These are phyloP conservation scores for Mucor saturninus DNA, from an alignment of 371 early-diverging fungal genomes.

Conservation along the genomic window DNA sequence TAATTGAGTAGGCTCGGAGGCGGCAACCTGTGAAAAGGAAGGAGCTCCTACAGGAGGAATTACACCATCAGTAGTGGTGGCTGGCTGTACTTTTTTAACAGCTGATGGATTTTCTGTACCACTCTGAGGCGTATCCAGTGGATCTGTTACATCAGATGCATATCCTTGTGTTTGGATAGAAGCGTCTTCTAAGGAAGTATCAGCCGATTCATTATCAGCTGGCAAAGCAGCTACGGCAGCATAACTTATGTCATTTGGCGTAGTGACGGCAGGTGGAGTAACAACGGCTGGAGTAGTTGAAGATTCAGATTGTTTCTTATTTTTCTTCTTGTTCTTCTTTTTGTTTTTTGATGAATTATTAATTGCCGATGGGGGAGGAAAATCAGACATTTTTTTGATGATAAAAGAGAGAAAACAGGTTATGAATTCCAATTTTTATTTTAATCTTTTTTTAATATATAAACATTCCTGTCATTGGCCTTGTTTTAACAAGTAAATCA, in stretches of 20 bases:
- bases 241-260: constrained; percentile 5
- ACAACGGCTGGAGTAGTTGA: background rate
- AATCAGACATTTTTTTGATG: constrained; percentile 11
- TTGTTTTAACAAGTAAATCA: constrained; percentile 5
- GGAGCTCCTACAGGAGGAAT: background rate
- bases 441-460: background rate
- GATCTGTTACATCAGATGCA: background rate
- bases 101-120: background rate
- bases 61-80: background rate
- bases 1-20: background rate
- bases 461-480: constrained; percentile 12
- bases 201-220: constrained; percentile 3
- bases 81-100: background rate
- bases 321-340: constrained; percentile 27
- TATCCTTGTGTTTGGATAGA: background rate
- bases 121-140: background rate
- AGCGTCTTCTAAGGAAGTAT: background rate
- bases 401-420: background rate
- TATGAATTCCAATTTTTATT: constrained; percentile 1
- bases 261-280: background rate
- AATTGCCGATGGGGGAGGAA: constrained; percentile 9
- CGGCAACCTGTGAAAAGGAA: background rate
- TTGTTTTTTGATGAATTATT: constrained; percentile 16
- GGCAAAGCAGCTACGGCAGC: constrained; percentile 1
- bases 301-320: constrained; percentile 1